Conservation (phyloP, 2,329 filamentous ascomycete genomes). For the Scedosporium aurantiacum region DNA sequence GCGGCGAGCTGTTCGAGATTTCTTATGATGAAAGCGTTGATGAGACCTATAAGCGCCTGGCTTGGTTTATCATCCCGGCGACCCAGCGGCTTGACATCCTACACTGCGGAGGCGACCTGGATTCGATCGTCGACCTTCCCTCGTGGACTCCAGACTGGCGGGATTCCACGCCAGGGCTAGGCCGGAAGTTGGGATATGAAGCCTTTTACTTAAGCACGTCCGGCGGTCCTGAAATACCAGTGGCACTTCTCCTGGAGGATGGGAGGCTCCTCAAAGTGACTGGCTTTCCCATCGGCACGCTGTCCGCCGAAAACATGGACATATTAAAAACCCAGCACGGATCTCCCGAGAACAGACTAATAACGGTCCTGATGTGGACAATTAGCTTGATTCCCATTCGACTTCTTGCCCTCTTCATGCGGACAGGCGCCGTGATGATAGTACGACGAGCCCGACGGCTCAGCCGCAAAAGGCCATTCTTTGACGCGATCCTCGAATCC, state of each 20-base stretch:
- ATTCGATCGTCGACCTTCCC: neutral
- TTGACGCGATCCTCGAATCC: neutral
- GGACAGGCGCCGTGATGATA: neutral
- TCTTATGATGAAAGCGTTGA: neutral
- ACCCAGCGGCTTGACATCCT: neutral
- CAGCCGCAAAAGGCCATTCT: neutral
- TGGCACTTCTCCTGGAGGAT: neutral
- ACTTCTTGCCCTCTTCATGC: neutral
- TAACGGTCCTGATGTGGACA: neutral
- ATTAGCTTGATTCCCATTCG: neutral
- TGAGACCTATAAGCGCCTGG: neutral
- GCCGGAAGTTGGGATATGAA: neutral
- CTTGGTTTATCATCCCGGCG: neutral
- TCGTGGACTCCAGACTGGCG: neutral
- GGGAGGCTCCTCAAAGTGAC: neutral
- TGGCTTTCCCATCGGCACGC: neutral
- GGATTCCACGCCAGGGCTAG: neutral
- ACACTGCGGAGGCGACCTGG: neutral
- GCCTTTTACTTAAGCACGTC: neutral
- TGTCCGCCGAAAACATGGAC: neutral
- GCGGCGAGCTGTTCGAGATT: constrained; percentile 18
- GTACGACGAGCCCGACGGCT: neutral
- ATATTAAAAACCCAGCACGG: neutral
- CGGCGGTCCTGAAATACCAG: neutral
- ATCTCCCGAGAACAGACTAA: neutral